Base-by-base conservation (phyloP, 345 rosid species). In the Aquilaria sinensis region DNA sequence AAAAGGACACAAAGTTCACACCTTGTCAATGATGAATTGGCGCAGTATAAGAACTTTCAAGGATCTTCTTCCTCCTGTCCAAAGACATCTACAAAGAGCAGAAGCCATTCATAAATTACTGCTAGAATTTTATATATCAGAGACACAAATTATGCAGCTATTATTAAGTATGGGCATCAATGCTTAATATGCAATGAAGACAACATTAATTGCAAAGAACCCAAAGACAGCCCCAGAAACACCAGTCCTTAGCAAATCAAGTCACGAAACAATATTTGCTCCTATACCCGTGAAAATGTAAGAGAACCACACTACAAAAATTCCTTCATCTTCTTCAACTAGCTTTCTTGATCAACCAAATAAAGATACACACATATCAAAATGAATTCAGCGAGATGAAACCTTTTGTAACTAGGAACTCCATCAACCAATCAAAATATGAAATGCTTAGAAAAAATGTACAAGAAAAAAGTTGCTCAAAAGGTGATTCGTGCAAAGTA, bases 171-270 rank as follows among this genome's bases (percentile, higher is more conserved):
- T 57, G 64, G 12, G 10, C 29, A 45, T 50, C 23, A 23, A 51
- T 51, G 53, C 41, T 45, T 53, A 53, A 47, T 60, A 61, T n/a
- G 47, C 30, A 55, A 4, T 92, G 29, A 92, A 95, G 29, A 92
- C 88, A 59, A 85, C 89, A 29, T 90, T 92, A 55, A 92, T 89
- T 45, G 95, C 95, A 73, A 89, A 92, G 53, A 87, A 73, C 55
- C 96, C 98, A 54, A 92, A 89, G 62, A 92, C 98, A 60, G 98
- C 93, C 60, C 98, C 96, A 0, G 98, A 92, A 53, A 96, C 92
- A 63, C 98, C 95, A 75, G 87, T 92, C 74, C 93, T 84, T 5
- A 91, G 96, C 50, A 92, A 78, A 78, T 89, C 84, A 64, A 89
- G 81, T 97, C 97, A 89, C 33, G 97, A 89, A 68, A 89, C 90